Base-by-base conservation (phyloP, 2,329 filamentous ascomycete genomes). In the Arthrobotrys sphaeroides region DNA sequence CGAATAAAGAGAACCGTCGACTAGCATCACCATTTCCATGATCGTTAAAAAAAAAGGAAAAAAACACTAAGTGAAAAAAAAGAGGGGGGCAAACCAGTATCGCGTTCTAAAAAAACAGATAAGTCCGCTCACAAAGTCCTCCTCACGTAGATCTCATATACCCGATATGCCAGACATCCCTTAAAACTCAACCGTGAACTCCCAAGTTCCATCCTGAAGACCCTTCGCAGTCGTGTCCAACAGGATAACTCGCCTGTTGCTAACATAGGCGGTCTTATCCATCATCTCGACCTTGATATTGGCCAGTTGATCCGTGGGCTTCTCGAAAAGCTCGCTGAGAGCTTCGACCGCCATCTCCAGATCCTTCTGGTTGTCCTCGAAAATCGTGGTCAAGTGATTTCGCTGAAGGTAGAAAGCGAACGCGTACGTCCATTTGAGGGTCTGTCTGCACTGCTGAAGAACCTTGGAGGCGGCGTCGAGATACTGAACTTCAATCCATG, bases 401-500 rank as follows among this genome's bases (percentile, higher is more conserved):
- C 93, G 90, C 1, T 91, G 90, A n/a, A 99, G 88, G 81, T 99
- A 99, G 82, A 95, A 99, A 0, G 95, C 95, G 83, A 99, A 99
- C 0, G 95, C 95, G 80, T 99, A 99, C 0, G 95, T 99, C 95
- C 95, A 99, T 84, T 99, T 99, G 3, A 99, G 86, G 0, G 95
- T 99, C 84, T 98, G 94, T n/a, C 95, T 91, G 83, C 95, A 99
- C 51, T 93, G 93, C 84, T 98, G 94, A 13, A 99, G 87, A 2
- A 94, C 93, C 81, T 97, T 93, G 0, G 94, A 97, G 0, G 95
- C 95, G 1, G 92, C 90, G 80, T 97, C 92, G 20, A 99, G 88
- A 82, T 98, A 99, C 81, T 99, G 95, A 5, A 99, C 95, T 82
- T 99, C 95, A 73, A 99, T 99, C 95, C 95, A 99, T 0, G 94